Percentiles rank a stretch among this genome's conserved stretches.
phyloP scores from a whole-genome alignment of 768 basidiomycete genomes.

The Crepidotus variabilis region DNA sequence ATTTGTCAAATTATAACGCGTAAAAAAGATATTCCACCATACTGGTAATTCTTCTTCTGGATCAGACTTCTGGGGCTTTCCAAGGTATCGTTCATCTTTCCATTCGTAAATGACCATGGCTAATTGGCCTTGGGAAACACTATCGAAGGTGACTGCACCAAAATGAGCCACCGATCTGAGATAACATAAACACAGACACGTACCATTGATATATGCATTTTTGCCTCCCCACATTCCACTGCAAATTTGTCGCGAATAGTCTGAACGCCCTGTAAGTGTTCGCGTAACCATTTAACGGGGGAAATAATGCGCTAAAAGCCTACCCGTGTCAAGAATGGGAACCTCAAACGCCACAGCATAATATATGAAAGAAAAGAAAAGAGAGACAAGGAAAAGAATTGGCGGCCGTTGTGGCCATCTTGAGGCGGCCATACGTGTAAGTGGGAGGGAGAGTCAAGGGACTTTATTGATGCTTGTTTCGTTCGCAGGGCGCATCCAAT shows the following conservation, averaged over 20 bases:
- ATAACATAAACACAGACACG: constrained; percentile 1
- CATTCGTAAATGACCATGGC: constrained; percentile 97
- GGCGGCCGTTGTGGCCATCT: constrained; percentile 18
- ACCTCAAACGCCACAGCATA: constrained; percentile 53
- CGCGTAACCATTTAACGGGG: constrained; percentile 1
- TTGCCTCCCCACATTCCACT: constrained; percentile 90
- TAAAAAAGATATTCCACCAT: constrained; percentile 27
- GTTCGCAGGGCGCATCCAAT: constrained; percentile 18
- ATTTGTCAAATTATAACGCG: constrained; percentile 8
- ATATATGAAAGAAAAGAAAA: constrained; percentile 29
- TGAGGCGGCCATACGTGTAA: constrained; percentile 15
- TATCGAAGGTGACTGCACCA: constrained; percentile 69
- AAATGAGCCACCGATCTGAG: neutral
- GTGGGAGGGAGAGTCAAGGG: constrained; percentile 16
- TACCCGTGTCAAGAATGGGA: constrained; percentile 60
- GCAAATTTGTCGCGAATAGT: constrained; percentile 87
- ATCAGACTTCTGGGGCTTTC: constrained; percentile 42
- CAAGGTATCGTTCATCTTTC: constrained; percentile 82
- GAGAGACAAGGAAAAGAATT: constrained; percentile 21
- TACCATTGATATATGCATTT: constrained; percentile 83
- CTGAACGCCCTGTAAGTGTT: constrained; percentile 23
- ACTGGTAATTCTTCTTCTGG: constrained; percentile 64
- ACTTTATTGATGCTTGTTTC: constrained; percentile 34
- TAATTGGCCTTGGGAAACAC: constrained; percentile 76
- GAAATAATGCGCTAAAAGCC: constrained; percentile 7